Evolutionary conservation across 2,329 filamentous ascomycete species (phyloP).

Genomic region (Allantophomopsis lycopodina): DNA sequence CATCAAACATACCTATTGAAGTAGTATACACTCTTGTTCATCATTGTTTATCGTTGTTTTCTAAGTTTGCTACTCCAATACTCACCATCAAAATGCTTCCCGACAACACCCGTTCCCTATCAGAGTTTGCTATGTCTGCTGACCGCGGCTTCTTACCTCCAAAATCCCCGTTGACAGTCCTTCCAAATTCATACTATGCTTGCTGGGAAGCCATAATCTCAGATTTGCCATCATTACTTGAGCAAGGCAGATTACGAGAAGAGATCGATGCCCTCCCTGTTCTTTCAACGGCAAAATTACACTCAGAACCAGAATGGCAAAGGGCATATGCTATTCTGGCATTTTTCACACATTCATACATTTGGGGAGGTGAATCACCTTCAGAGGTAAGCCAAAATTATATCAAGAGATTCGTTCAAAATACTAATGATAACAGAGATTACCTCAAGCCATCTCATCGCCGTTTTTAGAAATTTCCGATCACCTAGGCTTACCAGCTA

Average conservation of each 20-base stretch:
- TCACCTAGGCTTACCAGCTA: slow-evolving; percentile 69
- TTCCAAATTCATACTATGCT: slow-evolving; percentile 61
- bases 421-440: slow-evolving; percentile 24
- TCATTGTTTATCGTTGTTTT: too few species aligned
- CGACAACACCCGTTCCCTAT: slow-evolving; percentile 11
- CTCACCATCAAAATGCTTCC: slow-evolving; percentile 9
- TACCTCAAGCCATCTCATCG: slow-evolving; percentile 65
- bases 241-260: slow-evolving; percentile 46
- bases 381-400: slow-evolving; percentile 43
- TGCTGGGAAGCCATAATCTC: slow-evolving; percentile 64
- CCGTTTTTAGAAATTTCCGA: slow-evolving; percentile 62
- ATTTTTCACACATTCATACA: slow-evolving; percentile 73
- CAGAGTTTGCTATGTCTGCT: slow-evolving; percentile 11
- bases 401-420: background rate
- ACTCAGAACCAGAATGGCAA: slow-evolving; percentile 59
- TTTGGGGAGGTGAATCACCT: slow-evolving; percentile 74
- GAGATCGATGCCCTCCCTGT: slow-evolving; percentile 54
- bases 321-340: slow-evolving; percentile 67
- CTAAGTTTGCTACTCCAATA: too few species aligned
- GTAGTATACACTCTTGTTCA: too few species aligned
- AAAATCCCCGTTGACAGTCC: slow-evolving; percentile 45
- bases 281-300: slow-evolving; percentile 50
- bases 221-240: slow-evolving; percentile 53
- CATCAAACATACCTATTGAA: too few species aligned
- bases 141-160: slow-evolving; percentile 63